Base-by-base conservation (phyloP, 345 rosid species). In the Cardamine occulta region DNA sequence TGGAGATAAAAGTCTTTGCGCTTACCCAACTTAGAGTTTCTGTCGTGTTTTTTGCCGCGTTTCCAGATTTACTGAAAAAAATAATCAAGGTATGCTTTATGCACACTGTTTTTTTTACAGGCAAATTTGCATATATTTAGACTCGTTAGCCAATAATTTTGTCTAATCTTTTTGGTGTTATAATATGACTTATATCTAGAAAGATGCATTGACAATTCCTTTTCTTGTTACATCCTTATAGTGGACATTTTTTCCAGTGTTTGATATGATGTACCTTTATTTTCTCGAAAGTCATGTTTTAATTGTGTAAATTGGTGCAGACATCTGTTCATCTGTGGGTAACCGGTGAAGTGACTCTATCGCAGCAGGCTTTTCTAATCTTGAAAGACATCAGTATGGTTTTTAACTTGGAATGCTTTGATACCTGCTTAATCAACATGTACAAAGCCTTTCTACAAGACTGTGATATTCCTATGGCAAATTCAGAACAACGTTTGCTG, bases 301-400 rank as follows among this genome's bases (percentile, higher is more conserved):
- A 17, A 19, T 66, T 54, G 47, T 59, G 59, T 42, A 51, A 54
- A 53, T 73, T 60, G 57, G 44, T 80, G 78, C 90, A 95, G 99
- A 70, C 82, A 73, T 81, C 87, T 29, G 74, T 92, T 75, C 88
- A 89, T 79, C 63, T 92, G 68, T 92, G 99, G 99, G 87, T 87
- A 63, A 90, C 93, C 0, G 83, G 96, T 66, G 86, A 88, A 72
- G 86, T 75, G 72, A 74, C 58, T 60, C 75, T 87, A 51, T 85
- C 97, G 4, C 74, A 77, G 66, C 82, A 80, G 35, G 83, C 96
- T 52, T 87, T 86, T 82, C 81, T 87, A 53, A 35, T 89, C 60
- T 81, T 90, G 54, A 85, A 77, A 76, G 93, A 82, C 55, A 88
- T 90, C 74, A 81, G 86, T 66, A 51, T 68, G 70, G 81, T 81